phyloP scores from a whole-genome alignment of 495 filamentous ascomycete genomes.

The Clohesyomyces aquaticus region DNA sequence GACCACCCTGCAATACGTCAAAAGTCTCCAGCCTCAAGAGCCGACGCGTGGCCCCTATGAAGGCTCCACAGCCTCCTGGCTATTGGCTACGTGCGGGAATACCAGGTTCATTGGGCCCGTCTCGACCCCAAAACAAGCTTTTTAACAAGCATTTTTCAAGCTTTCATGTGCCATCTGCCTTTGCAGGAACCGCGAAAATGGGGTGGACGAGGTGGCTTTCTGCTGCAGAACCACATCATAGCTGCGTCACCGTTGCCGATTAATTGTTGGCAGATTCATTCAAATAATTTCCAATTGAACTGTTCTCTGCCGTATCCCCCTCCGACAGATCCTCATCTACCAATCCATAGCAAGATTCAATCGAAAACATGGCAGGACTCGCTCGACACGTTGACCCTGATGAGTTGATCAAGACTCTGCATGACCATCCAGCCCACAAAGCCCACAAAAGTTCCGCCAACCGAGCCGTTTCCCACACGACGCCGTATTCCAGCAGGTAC shows the following conservation, averaged over 20 bases:
- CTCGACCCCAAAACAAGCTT: constrained; percentile 21
- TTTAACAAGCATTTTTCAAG: constrained; percentile 31
- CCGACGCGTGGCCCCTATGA: neutral
- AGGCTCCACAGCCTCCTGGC: neutral
- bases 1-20: neutral
- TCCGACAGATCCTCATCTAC: neutral
- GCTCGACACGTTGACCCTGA: constrained; percentile 41
- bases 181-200: neutral
- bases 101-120: neutral
- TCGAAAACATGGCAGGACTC: constrained; percentile 36
- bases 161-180: constrained; percentile 1
- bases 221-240: neutral
- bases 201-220: neutral
- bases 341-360: neutral
- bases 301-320: neutral
- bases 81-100: neutral
- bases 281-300: no score
- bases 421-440: constrained; percentile 48
- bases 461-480: constrained; percentile 56
- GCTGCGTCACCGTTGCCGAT: constrained; percentile 1
- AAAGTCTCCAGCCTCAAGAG: neutral
- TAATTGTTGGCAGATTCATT: neutral
- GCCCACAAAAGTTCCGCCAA: constrained; percentile 48
- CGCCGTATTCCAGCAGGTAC: constrained; percentile 68
- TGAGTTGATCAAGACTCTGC: constrained; percentile 39